Evolutionary conservation across 2,329 filamentous ascomycete species (phyloP).

Genomic region (Aspergillus neotritici): DNA sequence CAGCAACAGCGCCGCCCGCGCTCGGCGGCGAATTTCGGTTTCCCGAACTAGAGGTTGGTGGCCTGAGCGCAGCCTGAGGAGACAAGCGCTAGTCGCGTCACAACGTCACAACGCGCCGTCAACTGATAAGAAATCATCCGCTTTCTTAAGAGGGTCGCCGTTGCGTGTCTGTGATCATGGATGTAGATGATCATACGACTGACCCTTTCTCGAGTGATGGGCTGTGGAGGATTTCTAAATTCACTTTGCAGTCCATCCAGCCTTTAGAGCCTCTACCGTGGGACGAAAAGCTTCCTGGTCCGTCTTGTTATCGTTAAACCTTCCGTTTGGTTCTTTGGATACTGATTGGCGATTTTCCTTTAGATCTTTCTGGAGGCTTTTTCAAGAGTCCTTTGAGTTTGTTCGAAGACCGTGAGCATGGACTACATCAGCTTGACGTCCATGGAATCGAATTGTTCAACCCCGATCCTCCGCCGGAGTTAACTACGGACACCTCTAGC

Average conservation of each 20-base stretch:
- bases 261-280: constrained; percentile 33
- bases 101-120: constrained; percentile 18
- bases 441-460: constrained; percentile 23
- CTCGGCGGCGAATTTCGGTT: constrained; percentile 5
- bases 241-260: constrained; percentile 33
- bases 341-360: constrained; percentile 1
- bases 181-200: constrained; percentile 16
- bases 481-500: constrained; percentile 15
- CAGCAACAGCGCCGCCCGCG: background rate
- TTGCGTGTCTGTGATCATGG: constrained; percentile 18
- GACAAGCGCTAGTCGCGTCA: constrained; percentile 17
- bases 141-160: no score
- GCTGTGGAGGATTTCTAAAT: constrained; percentile 36
- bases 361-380: constrained; percentile 21
- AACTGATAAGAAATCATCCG: constrained; percentile 8
- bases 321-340: background rate
- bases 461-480: constrained; percentile 15
- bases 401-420: constrained; percentile 20
- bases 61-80: constrained; percentile 16
- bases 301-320: constrained; percentile 6
- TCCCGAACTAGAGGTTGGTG: constrained; percentile 27
- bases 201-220: constrained; percentile 34
- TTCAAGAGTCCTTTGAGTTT: constrained; percentile 20
- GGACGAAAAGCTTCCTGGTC: constrained; percentile 33
- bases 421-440: constrained; percentile 30